phyloP scores from a whole-genome alignment of 345 rosid genomes.

The Excoecaria cochinchinensis region DNA sequence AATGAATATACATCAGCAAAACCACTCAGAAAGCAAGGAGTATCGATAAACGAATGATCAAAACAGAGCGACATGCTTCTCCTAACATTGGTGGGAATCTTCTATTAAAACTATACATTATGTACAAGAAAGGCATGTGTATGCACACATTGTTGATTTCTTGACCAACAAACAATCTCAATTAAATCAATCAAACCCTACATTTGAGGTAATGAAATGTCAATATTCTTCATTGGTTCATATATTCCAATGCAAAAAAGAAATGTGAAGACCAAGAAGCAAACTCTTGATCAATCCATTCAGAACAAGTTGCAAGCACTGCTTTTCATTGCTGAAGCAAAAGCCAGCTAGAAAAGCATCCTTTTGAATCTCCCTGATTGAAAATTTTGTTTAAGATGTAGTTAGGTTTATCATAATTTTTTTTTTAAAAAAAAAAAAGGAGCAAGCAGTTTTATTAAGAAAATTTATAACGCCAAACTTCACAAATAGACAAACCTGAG shows the following conservation, averaged over 20 bases:
- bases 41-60: not conserved
- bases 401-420: not conserved
- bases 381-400: not conserved
- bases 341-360: not conserved
- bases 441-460: not conserved
- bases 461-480: not conserved
- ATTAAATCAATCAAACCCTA: too few species aligned
- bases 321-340: not conserved
- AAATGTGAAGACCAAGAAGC: not conserved
- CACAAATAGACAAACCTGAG: conserved; percentile 59
- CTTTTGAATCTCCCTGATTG: not conserved
- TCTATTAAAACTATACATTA: too few species aligned
- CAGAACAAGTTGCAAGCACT: not conserved
- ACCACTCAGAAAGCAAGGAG: not conserved
- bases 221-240: too few species aligned
- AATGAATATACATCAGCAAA: not conserved
- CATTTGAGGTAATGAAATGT: too few species aligned
- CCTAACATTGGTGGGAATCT: too few species aligned
- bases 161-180: too few species aligned
- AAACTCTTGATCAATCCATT: not conserved
- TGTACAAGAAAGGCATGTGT: too few species aligned
- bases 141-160: too few species aligned
- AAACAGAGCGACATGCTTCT: not conserved
- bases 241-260: too few species aligned
- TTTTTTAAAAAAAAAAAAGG: too few species aligned